phyloP scores from a whole-genome alignment of 345 rosid species.

The Sonneratia alba region DNA sequence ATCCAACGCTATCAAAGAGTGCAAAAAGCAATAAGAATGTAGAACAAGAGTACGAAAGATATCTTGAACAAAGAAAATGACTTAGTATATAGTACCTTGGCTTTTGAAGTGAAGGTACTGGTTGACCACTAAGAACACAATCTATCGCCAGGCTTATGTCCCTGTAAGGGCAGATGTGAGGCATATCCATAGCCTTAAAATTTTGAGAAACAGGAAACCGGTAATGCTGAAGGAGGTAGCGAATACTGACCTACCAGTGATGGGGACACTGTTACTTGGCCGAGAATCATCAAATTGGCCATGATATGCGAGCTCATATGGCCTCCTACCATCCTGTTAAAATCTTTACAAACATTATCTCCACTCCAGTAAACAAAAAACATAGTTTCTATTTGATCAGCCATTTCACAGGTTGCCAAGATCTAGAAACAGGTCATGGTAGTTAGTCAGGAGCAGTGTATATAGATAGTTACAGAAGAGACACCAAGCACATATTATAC shows the following conservation, averaged over 20 bases:
- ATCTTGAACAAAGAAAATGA: conserved; percentile 3
- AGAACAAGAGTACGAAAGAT: neutral
- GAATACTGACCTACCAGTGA: conserved; percentile 60
- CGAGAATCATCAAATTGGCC: conserved; percentile 92
- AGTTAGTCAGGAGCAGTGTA: neutral
- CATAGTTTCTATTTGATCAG: neutral
- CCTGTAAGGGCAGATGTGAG: conserved; percentile 24
- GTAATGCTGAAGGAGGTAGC: neutral
- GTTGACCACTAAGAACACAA: conserved; percentile 69
- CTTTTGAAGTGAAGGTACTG: conserved; percentile 51
- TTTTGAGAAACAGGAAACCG: neutral
- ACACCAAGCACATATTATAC: neutral
- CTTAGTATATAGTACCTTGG: conserved; percentile 42
- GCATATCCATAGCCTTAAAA: conserved; percentile 4
- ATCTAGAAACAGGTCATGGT: neutral
- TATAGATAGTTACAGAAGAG: neutral
- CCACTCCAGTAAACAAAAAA: too few relatives aligned
- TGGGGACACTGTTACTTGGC: conserved; percentile 54
- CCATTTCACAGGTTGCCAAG: neutral
- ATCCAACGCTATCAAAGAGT: conserved; percentile 53
- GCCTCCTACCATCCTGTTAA: conserved; percentile 75
- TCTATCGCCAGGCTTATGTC: conserved; percentile 67
- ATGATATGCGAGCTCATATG: conserved; percentile 84
- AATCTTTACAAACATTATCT: neutral
- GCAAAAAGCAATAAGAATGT: conserved; percentile 10